phyloP scores from a whole-genome alignment of 768 basidiomycete genomes.

The Lactifluus hygrophoroides region DNA sequence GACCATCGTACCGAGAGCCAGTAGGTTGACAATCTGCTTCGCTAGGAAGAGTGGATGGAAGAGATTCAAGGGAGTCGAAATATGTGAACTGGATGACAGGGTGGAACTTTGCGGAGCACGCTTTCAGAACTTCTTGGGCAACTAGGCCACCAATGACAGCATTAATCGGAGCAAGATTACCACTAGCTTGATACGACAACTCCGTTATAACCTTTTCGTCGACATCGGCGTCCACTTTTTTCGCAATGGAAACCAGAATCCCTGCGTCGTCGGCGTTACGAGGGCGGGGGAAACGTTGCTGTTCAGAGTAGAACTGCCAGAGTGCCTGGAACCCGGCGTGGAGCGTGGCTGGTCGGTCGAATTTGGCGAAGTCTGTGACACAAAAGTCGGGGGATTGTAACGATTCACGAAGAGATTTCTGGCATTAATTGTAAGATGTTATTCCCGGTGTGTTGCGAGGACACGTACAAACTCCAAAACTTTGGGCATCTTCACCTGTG shows the following conservation, averaged over 20 bases:
- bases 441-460: neutral
- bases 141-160: slow-evolving; percentile 97
- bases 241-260: slow-evolving; percentile 63
- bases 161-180: slow-evolving; percentile 81
- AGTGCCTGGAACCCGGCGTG: slow-evolving; percentile 95
- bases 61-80: slow-evolving; percentile 94
- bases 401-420: slow-evolving; percentile 94
- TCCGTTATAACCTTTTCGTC: slow-evolving; percentile 79
- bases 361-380: slow-evolving; percentile 96
- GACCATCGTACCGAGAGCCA: slow-evolving; percentile 83
- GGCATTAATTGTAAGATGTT: neutral
- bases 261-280: slow-evolving; percentile 76
- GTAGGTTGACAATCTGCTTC: slow-evolving; percentile 79
- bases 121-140: slow-evolving; percentile 96
- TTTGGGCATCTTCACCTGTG: slow-evolving; percentile 99
- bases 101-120: slow-evolving; percentile 95
- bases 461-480: slow-evolving; percentile 80
- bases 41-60: slow-evolving; percentile 65
- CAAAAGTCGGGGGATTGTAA: slow-evolving; percentile 75
- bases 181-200: slow-evolving; percentile 84
- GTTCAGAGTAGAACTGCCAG: slow-evolving; percentile 58
- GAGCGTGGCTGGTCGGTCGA: slow-evolving; percentile 82
- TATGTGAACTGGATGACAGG: slow-evolving; percentile 93
- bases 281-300: slow-evolving; percentile 69
- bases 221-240: slow-evolving; percentile 64